Base-by-base conservation (phyloP, 2,329 filamentous ascomycete species). In the Colletotrichum cereale region DNA sequence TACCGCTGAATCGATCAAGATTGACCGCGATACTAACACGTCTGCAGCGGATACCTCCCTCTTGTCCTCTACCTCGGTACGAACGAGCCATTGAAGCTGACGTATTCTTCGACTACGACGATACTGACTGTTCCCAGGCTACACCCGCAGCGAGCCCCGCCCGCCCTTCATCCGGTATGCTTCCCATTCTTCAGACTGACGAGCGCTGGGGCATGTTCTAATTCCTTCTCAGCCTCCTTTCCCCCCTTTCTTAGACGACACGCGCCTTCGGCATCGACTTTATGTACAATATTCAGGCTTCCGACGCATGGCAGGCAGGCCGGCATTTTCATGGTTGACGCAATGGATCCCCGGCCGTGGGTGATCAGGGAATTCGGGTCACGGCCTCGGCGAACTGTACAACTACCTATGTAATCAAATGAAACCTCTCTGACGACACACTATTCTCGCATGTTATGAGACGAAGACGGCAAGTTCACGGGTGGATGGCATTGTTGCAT, bases 11-110 rank as follows among this genome's bases (percentile, higher is more conserved):
- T 34, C 24, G 24, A 24, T 31, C 3, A 26, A 10, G 1, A 62
- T 26, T 6, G 11, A 36, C n/a, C 29, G 8, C n/a, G 26, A 62
- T 72, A 74, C 83, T 87, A 75, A 88, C 79, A 61, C 65, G 38
- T 55, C 64, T 67, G 63, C 78, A 97, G 94, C 87, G 96, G 96
- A 82, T 99, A 98, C 84, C 90, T 99, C 71, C 96, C 96, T 78
- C 84, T 99, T 83, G 97, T 99, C 82, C 89, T 99, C 83, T 99
- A 98, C 84, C 92, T 99, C 78, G 96, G 94, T 96, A 91, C 79
- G 81, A 65, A 67, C 48, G 38, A 66, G 2, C n/a, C 56, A 26
- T 55, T 11, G 11, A 62, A 26, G 12, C n/a, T 36, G 44, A 56
- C 60, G 5, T 38, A 21, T 29, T 24, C 56, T 38, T 18, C 14